Percentiles rank a stretch among this genome's conserved stretches.
phyloP scores from a whole-genome alignment of 163 green algal species.

The Chlamydomonas reinhardtii region DNA sequence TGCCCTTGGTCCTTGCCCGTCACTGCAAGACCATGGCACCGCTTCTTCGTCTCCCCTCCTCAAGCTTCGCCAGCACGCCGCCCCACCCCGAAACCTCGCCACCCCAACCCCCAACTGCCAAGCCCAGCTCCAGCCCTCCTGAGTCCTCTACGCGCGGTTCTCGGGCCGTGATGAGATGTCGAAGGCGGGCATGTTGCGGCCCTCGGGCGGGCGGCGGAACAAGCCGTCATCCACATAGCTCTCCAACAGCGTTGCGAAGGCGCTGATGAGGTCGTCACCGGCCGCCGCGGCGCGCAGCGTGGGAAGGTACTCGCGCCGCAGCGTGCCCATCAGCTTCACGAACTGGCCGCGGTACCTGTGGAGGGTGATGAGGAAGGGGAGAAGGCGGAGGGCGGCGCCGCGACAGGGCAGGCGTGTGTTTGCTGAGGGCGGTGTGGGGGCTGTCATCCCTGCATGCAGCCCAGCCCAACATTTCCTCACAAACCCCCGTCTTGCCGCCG shows the following conservation, averaged over 20 bases:
- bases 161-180: slow-evolving; percentile 66
- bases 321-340: slow-evolving; percentile 79
- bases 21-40: too few relatives aligned
- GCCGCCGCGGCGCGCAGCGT: slow-evolving; percentile 38
- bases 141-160: slow-evolving; percentile 54
- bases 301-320: slow-evolving; percentile 64
- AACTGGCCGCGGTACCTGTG: slow-evolving; percentile 78
- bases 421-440: too few relatives aligned
- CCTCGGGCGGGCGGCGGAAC: slow-evolving; percentile 75
- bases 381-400: too few relatives aligned
- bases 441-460: too few relatives aligned
- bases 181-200: slow-evolving; percentile 73
- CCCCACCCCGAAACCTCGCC: too few relatives aligned
- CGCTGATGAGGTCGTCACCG: slow-evolving; percentile 46
- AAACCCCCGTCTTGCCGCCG: too few relatives aligned
- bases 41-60: too few relatives aligned
- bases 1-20: too few relatives aligned
- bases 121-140: background rate
- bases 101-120: too few relatives aligned
- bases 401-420: too few relatives aligned
- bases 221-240: slow-evolving; percentile 48
- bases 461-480: too few relatives aligned
- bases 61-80: too few relatives aligned
- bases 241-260: slow-evolving; percentile 46
- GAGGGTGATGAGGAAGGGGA: background rate